Evolutionary conservation across 768 basidiomycete genomes (phyloP).

Genomic region (Candolleomyces aberdarensis): DNA sequence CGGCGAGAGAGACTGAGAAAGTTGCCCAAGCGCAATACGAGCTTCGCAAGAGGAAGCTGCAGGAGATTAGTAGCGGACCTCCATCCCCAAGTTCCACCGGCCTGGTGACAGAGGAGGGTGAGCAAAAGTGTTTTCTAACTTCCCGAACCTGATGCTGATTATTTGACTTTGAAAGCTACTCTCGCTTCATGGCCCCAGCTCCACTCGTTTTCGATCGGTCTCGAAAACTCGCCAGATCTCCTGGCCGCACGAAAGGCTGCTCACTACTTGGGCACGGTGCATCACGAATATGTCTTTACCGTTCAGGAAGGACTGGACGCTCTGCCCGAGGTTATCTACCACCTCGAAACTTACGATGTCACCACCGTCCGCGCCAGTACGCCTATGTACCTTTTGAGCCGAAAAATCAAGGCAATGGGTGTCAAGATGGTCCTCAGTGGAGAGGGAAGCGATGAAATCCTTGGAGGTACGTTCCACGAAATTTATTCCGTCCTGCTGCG

Average conservation of each 20-base stretch:
- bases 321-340: conserved; percentile 95
- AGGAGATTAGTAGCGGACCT: conserved; percentile 53
- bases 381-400: conserved; percentile 96
- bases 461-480: conserved; percentile 65
- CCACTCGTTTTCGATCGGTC: conserved; percentile 96
- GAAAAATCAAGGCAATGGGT: conserved; percentile 99
- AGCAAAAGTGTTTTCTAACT: conserved; percentile 10
- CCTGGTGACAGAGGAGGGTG: conserved; percentile 54
- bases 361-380: conserved; percentile 97
- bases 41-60: conserved; percentile 57
- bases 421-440: conserved; percentile 99
- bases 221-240: conserved; percentile 93
- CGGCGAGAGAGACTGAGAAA: conserved; percentile 92
- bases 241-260: conserved; percentile 93
- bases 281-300: conserved; percentile 98
- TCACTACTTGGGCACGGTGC: conserved; percentile 88
- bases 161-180: conserved; percentile 42
- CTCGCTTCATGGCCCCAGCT: conserved; percentile 91
- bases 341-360: conserved; percentile 98
- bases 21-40: conserved; percentile 78
- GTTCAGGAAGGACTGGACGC: conserved; percentile 98
- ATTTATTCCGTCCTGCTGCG: not conserved
- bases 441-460: conserved; percentile 96
- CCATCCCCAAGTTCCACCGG: conserved; percentile 43
- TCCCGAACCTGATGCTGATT: conserved; percentile 5